Evolutionary conservation across 2,329 filamentous ascomycete species (phyloP), one percentile per base, ranked within the genome.

Genomic region (Alternaria arbusti): DNA sequence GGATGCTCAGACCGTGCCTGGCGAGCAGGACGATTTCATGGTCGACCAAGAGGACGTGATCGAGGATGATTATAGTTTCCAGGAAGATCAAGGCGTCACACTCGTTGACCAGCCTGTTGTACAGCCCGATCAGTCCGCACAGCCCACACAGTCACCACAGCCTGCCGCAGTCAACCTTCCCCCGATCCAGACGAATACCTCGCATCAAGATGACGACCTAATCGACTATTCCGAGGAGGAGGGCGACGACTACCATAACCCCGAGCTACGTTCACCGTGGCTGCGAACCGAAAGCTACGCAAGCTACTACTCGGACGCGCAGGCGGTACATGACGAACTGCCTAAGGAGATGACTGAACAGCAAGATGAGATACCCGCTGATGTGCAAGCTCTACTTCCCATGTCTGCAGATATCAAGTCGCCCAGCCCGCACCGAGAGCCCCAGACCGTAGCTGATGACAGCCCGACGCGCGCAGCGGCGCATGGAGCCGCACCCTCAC

Each of bases 21-120:
- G 61, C 15, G 71, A 76, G 32, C 69, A 74, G 54, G 79, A 81
- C 60, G 78, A 81, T 50, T 74, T 77, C 57, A 81, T 81, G 79
- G 69, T 71, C 32, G 79, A 81, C 61, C 65, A 75, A 23, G 78
- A 78, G 20, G 73, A 74, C 28, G 55, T 73, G 8, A 75, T 76
- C 7, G 72, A 76, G 7, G 71, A 76, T 43, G 73, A 76, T 47
- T 64, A 70, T 45, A 57, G 67, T 36, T 62, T 67, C 28, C 54
- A 67, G 30, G 65, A 58, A 23, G 68, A 64, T 32, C 64, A 68
- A 13, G 63, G 43, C 12, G 43, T 56, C 5, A 40, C 57, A 26
- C 58, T 58, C 15, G 52, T 52, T 9, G 61, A 67, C 22, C 63
- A 70, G 20, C 22, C 64, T 12, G 26, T 50, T 10, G 40, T 30